These are phyloP conservation scores for Cercospora nicotianae DNA, from an alignment of 2,329 filamentous ascomycete genomes.

Conservation along the genomic window DNA sequence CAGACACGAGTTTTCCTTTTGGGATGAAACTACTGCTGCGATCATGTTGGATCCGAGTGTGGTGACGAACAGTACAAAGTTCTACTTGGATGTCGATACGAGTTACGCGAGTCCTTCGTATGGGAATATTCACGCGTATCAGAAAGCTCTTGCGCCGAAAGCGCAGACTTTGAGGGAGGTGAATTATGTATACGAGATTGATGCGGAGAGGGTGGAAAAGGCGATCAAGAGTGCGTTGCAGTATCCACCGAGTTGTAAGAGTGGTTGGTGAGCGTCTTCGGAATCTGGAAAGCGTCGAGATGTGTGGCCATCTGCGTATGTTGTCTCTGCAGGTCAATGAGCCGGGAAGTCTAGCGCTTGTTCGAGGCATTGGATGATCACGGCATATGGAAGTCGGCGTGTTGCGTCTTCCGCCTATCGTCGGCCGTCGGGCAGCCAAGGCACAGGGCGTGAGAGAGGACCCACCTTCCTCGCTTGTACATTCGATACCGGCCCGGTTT, in stretches of 20 bases:
- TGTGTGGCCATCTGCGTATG: not conserved
- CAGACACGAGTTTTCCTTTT: constrained; percentile 47
- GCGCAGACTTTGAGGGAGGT: constrained; percentile 41
- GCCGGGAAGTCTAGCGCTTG: not conserved
- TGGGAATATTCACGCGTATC: constrained; percentile 49
- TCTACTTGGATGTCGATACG: constrained; percentile 48
- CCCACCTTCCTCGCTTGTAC: constrained; percentile 3
- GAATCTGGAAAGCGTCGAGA: not conserved
- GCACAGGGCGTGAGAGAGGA: not conserved
- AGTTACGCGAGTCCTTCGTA: constrained; percentile 45
- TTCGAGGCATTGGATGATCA: not conserved
- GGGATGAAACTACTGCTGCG: constrained; percentile 50
- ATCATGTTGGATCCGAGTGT: constrained; percentile 44
- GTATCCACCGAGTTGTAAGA: constrained; percentile 27
- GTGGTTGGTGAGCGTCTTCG: not conserved
- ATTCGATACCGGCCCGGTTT: not conserved
- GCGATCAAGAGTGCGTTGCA: constrained; percentile 43
- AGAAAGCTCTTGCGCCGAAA: constrained; percentile 42
- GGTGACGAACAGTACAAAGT: constrained; percentile 41
- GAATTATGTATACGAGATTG: constrained; percentile 45
- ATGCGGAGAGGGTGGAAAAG: constrained; percentile 40
- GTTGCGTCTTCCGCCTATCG: constrained; percentile 4
- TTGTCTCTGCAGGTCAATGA: not conserved
- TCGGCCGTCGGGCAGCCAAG: constrained; percentile 10
- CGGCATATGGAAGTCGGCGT: not conserved